Conservation (phyloP, 495 filamentous ascomycete species). For the Hypoxylon perforatum region DNA sequence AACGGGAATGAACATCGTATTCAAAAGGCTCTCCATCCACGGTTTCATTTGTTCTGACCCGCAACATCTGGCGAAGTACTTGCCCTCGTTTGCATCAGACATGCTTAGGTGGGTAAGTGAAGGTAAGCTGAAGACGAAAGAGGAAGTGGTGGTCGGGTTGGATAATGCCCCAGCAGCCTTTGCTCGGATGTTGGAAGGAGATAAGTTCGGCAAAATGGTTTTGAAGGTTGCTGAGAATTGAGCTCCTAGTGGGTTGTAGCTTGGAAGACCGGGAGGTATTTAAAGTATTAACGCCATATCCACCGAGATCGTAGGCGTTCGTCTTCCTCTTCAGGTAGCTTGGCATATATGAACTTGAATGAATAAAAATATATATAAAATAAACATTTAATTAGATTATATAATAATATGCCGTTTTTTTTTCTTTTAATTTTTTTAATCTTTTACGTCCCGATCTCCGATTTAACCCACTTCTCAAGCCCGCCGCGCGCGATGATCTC, state of each 20-base stretch:
- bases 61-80: conserved; percentile 71
- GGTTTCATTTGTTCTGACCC: conserved; percentile 73
- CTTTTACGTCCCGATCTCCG: conserved; percentile 13
- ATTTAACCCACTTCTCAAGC: conserved; percentile 87
- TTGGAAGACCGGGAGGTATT: too few species aligned
- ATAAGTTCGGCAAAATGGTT: conserved; percentile 84
- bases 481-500: conserved; percentile 86
- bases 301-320: too few species aligned
- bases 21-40: conserved; percentile 54
- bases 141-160: conserved; percentile 73
- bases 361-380: too few species aligned
- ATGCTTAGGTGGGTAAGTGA: conserved; percentile 80
- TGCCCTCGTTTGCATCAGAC: conserved; percentile 74
- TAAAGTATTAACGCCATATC: too few species aligned
- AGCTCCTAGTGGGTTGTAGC: too few species aligned
- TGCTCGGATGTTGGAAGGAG: conserved; percentile 76
- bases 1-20: conserved; percentile 63
- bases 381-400: too few species aligned
- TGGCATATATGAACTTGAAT: too few species aligned
- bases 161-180: conserved; percentile 77
- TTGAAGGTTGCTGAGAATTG: conserved; percentile 54
- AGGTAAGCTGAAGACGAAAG: conserved; percentile 74
- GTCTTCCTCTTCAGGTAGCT: too few species aligned
- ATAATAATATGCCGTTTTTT: too few species aligned
- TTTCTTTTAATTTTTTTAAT: too few species aligned